These are phyloP conservation scores for Harringtonia lauricola DNA, from an alignment of 2,329 filamentous ascomycete species.

Conservation along the genomic window DNA sequence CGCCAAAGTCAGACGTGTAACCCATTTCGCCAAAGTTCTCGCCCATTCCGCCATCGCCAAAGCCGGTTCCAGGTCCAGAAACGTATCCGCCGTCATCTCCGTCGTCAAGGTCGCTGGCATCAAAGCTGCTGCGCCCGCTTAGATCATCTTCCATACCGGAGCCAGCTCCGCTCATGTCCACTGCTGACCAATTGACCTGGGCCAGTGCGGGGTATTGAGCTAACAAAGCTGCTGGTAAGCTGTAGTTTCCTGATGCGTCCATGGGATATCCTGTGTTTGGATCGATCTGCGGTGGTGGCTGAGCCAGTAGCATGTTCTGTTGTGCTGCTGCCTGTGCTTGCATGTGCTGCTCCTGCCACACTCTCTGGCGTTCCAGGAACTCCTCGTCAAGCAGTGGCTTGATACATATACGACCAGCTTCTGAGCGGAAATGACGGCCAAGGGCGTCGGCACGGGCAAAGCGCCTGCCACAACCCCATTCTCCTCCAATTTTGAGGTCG, in stretches of 20 bases:
- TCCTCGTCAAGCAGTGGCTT: constrained; percentile 96
- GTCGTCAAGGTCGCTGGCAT: constrained; percentile 68
- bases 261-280: constrained; percentile 47
- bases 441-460: constrained; percentile 94
- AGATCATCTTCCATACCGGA: constrained; percentile 65
- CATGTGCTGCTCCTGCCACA: constrained; percentile 63
- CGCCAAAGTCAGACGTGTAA: constrained; percentile 42
- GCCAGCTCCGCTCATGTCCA: constrained; percentile 56
- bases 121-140: constrained; percentile 72
- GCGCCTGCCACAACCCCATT: constrained; percentile 87
- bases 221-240: constrained; percentile 76
- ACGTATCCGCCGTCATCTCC: constrained; percentile 61
- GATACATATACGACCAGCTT: constrained; percentile 92
- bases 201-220: constrained; percentile 92
- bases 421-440: constrained; percentile 87
- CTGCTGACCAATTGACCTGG: constrained; percentile 67
- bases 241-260: constrained; percentile 46
- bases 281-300: constrained; percentile 45
- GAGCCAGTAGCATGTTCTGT: constrained; percentile 46
- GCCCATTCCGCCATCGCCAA: constrained; percentile 42
- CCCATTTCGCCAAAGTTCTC: constrained; percentile 45
- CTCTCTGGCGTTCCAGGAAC: constrained; percentile 66
- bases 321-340: constrained; percentile 32
- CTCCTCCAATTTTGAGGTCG: constrained; percentile 67
- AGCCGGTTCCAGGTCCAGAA: constrained; percentile 49